Conservation (phyloP, 805 yeast species). For the Candida sakaeoensis region DNA sequence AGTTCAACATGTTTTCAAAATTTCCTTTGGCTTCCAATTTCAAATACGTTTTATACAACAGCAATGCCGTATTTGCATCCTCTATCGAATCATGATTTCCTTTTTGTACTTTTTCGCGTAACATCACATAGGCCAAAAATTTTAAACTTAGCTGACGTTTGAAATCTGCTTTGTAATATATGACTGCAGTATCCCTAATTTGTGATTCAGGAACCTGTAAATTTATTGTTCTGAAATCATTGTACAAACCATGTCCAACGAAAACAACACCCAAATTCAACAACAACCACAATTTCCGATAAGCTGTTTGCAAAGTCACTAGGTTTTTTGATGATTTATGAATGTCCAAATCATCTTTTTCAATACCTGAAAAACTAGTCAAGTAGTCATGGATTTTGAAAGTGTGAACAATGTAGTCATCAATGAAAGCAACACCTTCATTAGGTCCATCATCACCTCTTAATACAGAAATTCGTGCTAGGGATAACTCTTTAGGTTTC, state of each 20-base stretch:
- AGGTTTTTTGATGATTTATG: slow-evolving; percentile 58
- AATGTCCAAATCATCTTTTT: slow-evolving; percentile 84
- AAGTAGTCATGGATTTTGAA: slow-evolving; percentile 76
- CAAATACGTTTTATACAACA: slow-evolving; percentile 67
- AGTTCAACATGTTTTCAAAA: slow-evolving; percentile 59
- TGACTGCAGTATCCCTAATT: slow-evolving; percentile 83
- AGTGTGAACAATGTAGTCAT: slow-evolving; percentile 81
- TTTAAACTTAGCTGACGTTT: slow-evolving; percentile 80
- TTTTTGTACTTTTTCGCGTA: slow-evolving; percentile 74
- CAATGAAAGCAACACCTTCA: slow-evolving; percentile 79
- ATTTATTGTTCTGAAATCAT: slow-evolving; percentile 91
- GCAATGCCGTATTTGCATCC: slow-evolving; percentile 85
- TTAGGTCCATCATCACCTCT: slow-evolving; percentile 64
- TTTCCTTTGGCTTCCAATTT: slow-evolving; percentile 56
- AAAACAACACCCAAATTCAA: slow-evolving; percentile 86
- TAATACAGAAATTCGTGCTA: slow-evolving; percentile 87
- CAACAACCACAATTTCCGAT: slow-evolving; percentile 85
- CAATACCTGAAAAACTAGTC: slow-evolving; percentile 91
- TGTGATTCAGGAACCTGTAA: slow-evolving; percentile 82
- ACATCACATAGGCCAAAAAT: slow-evolving; percentile 76
- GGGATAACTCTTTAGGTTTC: slow-evolving; percentile 68
- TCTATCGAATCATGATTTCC: slow-evolving; percentile 97
- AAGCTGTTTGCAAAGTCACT: slow-evolving; percentile 78
- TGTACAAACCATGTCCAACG: slow-evolving; percentile 90
- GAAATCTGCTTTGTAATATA: slow-evolving; percentile 69